These are phyloP conservation scores for Akanthomyces dipterigenus DNA, from an alignment of 2,329 filamentous ascomycete genomes.

Conservation along the genomic window DNA sequence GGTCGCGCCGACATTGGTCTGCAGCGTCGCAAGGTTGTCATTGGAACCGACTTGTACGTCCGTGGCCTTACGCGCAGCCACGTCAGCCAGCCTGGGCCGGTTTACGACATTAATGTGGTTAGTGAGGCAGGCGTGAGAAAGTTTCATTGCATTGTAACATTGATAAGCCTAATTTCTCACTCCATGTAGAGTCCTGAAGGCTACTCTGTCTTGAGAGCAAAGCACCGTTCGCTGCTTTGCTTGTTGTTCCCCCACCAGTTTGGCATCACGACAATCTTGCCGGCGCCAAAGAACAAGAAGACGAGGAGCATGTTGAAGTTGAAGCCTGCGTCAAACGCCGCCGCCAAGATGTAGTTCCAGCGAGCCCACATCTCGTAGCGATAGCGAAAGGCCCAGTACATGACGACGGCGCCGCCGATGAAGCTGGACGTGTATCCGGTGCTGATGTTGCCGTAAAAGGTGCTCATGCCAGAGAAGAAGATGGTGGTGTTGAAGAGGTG, in stretches of 20 bases:
- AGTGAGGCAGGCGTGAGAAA: too few relatives aligned
- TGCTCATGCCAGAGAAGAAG: constrained; percentile 48
- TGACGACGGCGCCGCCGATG: constrained; percentile 53
- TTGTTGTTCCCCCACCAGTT: constrained; percentile 58
- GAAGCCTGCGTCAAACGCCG: constrained; percentile 56
- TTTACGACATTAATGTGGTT: too few relatives aligned
- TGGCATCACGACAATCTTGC: constrained; percentile 52
- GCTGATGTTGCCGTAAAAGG: constrained; percentile 55
- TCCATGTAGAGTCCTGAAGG: neutral
- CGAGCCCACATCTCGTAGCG: constrained; percentile 51
- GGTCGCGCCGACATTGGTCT: too few relatives aligned
- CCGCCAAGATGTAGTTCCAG: constrained; percentile 56
- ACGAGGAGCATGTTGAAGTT: constrained; percentile 55
- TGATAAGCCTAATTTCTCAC: neutral
- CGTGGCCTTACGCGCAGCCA: too few relatives aligned
- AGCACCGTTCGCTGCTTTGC: constrained; percentile 50
- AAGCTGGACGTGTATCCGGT: constrained; percentile 52
- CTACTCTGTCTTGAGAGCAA: constrained; percentile 28
- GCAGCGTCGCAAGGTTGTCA: too few relatives aligned
- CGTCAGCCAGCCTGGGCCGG: too few relatives aligned
- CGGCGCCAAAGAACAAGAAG: constrained; percentile 53
- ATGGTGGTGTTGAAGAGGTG: constrained; percentile 56
- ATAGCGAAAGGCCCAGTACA: constrained; percentile 51
- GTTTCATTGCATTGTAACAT: neutral
- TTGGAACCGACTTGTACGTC: too few relatives aligned